Evolutionary conservation across 2,329 filamentous ascomycete genomes (phyloP).

Genomic region (Fusarium continuum): DNA sequence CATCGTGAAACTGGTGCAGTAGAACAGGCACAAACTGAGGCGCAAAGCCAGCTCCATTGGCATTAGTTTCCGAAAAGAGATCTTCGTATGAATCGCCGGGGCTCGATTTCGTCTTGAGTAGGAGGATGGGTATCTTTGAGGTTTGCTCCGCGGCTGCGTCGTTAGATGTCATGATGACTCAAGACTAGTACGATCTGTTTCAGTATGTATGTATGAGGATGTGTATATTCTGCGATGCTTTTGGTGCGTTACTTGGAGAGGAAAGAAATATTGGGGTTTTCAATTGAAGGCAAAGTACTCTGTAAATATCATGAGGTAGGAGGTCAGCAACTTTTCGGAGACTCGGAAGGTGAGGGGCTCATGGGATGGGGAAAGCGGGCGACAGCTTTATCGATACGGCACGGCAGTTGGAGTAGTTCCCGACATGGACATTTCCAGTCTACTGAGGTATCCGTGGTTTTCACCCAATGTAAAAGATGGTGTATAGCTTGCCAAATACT

Average conservation of each 20-base stretch:
- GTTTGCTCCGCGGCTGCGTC: conserved; percentile 22
- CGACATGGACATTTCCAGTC: too few relatives aligned
- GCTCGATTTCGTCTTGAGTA: conserved; percentile 80
- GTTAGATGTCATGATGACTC: conserved; percentile 17
- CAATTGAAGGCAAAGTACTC: conserved; percentile 11
- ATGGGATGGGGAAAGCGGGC: conserved; percentile 30
- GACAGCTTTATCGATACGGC: conserved; percentile 30
- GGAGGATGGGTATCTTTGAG: conserved; percentile 62
- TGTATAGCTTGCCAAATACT: conserved; percentile 54
- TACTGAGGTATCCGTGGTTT: too few relatives aligned
- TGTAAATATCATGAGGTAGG: conserved; percentile 21
- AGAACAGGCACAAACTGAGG: conserved; percentile 81
- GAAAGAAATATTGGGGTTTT: background rate
- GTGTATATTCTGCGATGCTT: background rate
- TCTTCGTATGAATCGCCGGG: conserved; percentile 79
- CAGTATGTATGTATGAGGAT: background rate
- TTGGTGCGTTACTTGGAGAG: background rate
- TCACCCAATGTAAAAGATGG: too few relatives aligned
- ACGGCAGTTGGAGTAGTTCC: background rate
- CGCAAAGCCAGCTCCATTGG: conserved; percentile 58
- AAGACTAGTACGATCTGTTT: background rate
- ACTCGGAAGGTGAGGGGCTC: conserved; percentile 27
- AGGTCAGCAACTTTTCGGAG: conserved; percentile 35
- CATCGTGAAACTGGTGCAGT: conserved; percentile 72
- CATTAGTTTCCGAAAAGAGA: conserved; percentile 60